Evolutionary conservation across 305 asterid genomes (phyloP).

Genomic region (Fraxinus baroniana): DNA sequence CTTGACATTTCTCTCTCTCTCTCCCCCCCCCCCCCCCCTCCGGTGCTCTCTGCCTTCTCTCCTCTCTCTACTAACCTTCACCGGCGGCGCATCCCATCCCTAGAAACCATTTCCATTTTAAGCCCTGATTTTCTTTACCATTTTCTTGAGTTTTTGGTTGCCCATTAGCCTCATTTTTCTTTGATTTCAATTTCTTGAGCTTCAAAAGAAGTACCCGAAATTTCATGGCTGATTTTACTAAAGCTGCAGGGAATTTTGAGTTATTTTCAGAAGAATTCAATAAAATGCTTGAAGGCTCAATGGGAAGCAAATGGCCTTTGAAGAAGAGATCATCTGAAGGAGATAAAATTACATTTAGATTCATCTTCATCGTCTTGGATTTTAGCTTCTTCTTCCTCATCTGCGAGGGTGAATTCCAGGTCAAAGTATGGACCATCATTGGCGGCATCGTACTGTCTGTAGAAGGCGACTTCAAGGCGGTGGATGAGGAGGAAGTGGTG

Average conservation of each 20-base stretch:
- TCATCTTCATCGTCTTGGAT: not conserved
- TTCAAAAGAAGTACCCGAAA: slow-evolving; percentile 72
- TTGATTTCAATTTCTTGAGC: slow-evolving; percentile 61
- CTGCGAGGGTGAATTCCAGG: slow-evolving; percentile 39
- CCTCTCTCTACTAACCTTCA: too few species aligned
- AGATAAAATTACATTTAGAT: slow-evolving; percentile 32
- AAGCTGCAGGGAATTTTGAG: slow-evolving; percentile 50
- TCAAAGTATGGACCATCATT: slow-evolving; percentile 49
- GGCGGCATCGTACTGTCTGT: slow-evolving; percentile 17
- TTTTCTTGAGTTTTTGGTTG: slow-evolving; percentile 16
- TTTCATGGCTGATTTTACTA: slow-evolving; percentile 72
- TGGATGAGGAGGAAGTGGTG: not conserved
- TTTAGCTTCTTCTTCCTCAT: slow-evolving; percentile 5
- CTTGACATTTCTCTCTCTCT: too few species aligned
- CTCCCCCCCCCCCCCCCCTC: too few species aligned
- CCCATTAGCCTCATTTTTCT: slow-evolving; percentile 10
- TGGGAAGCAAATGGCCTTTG: slow-evolving; percentile 47
- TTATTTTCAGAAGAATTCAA: slow-evolving; percentile 43
- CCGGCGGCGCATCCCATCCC: too few species aligned
- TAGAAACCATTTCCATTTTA: too few species aligned
- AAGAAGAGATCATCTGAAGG: slow-evolving; percentile 58
- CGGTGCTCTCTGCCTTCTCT: too few species aligned
- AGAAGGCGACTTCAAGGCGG: slow-evolving; percentile 18
- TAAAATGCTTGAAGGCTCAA: slow-evolving; percentile 46
- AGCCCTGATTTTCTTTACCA: slow-evolving; percentile 11